A percentile compares a stretch with the other conserved stretches of the same genome.
phyloP scores from a whole-genome alignment of 305 asterid genomes.

The Fraxinus velutina region DNA sequence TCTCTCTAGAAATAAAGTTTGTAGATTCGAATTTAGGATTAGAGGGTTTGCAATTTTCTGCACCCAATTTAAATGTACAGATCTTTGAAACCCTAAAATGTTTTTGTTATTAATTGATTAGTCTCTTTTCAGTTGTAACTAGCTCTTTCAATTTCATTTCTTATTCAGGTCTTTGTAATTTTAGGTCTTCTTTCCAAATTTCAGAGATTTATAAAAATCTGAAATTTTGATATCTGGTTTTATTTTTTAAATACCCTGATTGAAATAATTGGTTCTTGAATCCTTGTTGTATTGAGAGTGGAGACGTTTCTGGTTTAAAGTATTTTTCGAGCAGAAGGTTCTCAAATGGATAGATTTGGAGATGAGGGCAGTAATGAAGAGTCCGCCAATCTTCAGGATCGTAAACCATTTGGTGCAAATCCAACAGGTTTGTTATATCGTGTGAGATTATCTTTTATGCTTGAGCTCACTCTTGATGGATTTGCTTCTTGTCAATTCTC shows the following conservation, averaged over 20 bases:
- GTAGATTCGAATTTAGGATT: slow-evolving; percentile 9
- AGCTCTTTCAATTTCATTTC: slow-evolving; percentile 22
- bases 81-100: slow-evolving; percentile 30
- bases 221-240: background rate
- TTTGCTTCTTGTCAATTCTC: slow-evolving; percentile 16
- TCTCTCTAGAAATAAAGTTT: background rate
- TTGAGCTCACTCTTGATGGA: slow-evolving; percentile 23
- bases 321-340: slow-evolving; percentile 24
- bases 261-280: slow-evolving; percentile 13
- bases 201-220: slow-evolving; percentile 15
- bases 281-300: background rate
- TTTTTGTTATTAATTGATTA: slow-evolving; percentile 14
- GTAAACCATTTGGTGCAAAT: slow-evolving; percentile 50
- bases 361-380: slow-evolving; percentile 43
- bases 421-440: slow-evolving; percentile 50
- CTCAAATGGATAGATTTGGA: slow-evolving; percentile 66
- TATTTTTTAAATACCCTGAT: slow-evolving; percentile 11
- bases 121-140: slow-evolving; percentile 12
- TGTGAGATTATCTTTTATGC: background rate
- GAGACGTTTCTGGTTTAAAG: slow-evolving; percentile 14
- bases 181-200: slow-evolving; percentile 5
- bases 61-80: slow-evolving; percentile 16
- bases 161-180: slow-evolving; percentile 16
- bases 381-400: slow-evolving; percentile 48
- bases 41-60: slow-evolving; percentile 1